Conservation (phyloP, 1,284 basidiomycete species). For the Cutaneotrichosporon cutaneum region DNA sequence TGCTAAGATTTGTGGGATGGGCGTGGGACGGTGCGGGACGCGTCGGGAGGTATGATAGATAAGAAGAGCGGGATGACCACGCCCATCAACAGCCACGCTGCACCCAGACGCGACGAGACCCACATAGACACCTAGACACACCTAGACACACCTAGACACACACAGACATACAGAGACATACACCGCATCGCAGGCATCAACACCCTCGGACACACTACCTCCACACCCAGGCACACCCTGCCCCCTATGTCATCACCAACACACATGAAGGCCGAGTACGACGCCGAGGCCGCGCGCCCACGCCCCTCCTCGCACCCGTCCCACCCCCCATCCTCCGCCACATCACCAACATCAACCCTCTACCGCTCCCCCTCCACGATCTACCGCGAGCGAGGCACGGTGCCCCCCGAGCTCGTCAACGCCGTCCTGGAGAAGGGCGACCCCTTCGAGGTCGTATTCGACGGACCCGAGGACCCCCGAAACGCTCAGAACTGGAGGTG, state of each 20-base stretch:
- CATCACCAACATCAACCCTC: slow-evolving; percentile 15
- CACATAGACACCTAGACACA: too few relatives aligned
- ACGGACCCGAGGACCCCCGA: slow-evolving; percentile 61
- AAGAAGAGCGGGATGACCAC: too few relatives aligned
- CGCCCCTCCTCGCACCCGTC: not conserved
- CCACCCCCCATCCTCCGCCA: not conserved
- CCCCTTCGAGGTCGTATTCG: slow-evolving; percentile 59
- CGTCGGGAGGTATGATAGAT: too few relatives aligned
- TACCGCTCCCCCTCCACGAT: not conserved
- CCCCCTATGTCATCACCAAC: not conserved
- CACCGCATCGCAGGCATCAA: too few relatives aligned
- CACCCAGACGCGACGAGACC: too few relatives aligned
- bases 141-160: too few relatives aligned
- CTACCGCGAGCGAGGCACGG: slow-evolving; percentile 14
- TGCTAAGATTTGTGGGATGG: too few relatives aligned
- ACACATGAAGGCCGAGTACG: not conserved
- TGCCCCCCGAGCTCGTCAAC: slow-evolving; percentile 19
- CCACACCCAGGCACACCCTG: too few relatives aligned
- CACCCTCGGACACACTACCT: too few relatives aligned
- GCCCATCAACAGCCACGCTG: too few relatives aligned
- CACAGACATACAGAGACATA: too few relatives aligned
- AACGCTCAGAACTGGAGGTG: slow-evolving; percentile 69
- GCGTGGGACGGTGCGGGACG: too few relatives aligned
- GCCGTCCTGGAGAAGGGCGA: slow-evolving; percentile 20
- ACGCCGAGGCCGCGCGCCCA: not conserved